Evolutionary conservation across 176 grass and related monocot species (phyloP).

Genomic region (Elymus sibiricus): DNA sequence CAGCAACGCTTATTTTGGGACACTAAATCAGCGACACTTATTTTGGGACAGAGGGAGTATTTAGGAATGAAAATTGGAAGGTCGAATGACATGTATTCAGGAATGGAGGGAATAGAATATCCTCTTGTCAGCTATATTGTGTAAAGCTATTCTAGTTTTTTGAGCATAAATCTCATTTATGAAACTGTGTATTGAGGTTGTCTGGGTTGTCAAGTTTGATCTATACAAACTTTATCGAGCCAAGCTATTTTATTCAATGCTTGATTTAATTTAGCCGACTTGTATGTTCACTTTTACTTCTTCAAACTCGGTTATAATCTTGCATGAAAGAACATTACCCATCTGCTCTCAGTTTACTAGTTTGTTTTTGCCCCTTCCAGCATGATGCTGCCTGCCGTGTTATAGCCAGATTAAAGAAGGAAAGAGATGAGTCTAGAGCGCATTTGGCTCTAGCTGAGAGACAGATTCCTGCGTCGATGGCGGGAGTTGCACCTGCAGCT

Average conservation of each 20-base stretch:
- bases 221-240: background rate
- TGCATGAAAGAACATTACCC: background rate
- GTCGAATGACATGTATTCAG: background rate
- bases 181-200: background rate
- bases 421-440: slow-evolving; percentile 93
- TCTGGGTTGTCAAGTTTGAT: background rate
- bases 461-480: slow-evolving; percentile 57
- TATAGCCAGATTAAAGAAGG: slow-evolving; percentile 99
- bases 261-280: background rate
- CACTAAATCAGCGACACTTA: too few relatives aligned
- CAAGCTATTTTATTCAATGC: background rate
- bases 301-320: background rate
- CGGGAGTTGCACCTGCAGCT: slow-evolving; percentile 43
- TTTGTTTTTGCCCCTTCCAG: slow-evolving; percentile 38
- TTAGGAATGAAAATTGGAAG: background rate
- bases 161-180: background rate
- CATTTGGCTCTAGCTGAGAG: slow-evolving; percentile 88
- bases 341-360: slow-evolving; percentile 9
- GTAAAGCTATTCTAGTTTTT: background rate
- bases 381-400: slow-evolving; percentile 99
- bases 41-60: too few relatives aligned
- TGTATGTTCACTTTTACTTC: slow-evolving; percentile 6
- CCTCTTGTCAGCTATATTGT: background rate
- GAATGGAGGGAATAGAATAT: background rate
- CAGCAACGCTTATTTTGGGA: too few relatives aligned